These are phyloP conservation scores for Murraya koenigii DNA, from an alignment of 345 rosid genomes.

Conservation along the genomic window DNA sequence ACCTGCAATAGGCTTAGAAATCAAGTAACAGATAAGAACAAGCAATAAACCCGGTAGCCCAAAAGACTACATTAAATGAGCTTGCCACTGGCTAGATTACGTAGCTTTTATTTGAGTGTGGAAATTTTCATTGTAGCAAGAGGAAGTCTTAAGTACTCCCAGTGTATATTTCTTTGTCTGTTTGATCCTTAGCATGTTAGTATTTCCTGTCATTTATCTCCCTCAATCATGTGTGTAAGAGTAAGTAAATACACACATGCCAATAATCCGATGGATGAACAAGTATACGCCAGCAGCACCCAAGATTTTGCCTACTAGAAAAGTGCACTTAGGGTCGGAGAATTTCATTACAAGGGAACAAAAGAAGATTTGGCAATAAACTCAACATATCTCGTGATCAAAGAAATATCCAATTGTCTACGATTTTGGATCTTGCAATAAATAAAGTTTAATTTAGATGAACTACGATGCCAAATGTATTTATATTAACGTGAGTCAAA, in stretches of 20 bases:
- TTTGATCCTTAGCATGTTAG: not conserved
- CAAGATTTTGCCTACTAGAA: not conserved
- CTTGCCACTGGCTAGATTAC: too few relatives aligned
- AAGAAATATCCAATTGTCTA: too few relatives aligned
- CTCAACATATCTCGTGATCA: not conserved
- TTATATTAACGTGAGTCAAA: too few relatives aligned
- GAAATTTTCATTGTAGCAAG: too few relatives aligned
- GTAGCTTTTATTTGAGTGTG: too few relatives aligned
- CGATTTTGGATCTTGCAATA: too few relatives aligned
- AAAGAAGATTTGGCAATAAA: not conserved
- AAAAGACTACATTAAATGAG: not conserved
- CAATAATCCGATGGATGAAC: not conserved
- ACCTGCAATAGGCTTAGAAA: not conserved
- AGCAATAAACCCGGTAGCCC: not conserved
- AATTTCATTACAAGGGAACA: not conserved
- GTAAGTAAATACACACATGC: not conserved
- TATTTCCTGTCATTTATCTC: not conserved
- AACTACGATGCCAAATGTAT: too few relatives aligned
- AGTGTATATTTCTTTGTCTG: not conserved
- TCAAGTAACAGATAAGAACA: not conserved
- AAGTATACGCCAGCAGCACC: not conserved
- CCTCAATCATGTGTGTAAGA: not conserved
- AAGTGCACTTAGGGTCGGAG: not conserved
- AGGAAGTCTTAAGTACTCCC: too few relatives aligned
- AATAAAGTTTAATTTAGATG: too few relatives aligned